Conservation (phyloP, 2,329 filamentous ascomycete species). For the Sporothrix curviconia region DNA sequence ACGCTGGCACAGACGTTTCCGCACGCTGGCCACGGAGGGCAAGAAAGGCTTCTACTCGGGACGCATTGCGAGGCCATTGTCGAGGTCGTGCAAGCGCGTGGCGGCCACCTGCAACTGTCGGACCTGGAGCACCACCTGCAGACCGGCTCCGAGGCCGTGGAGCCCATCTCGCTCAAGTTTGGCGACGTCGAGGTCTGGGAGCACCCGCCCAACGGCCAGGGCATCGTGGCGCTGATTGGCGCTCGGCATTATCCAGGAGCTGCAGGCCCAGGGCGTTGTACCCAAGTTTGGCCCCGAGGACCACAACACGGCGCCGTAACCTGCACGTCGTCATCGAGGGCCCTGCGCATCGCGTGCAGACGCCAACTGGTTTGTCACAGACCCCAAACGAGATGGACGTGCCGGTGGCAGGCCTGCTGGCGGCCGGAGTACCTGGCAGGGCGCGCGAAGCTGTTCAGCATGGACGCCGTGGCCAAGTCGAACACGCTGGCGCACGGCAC, state of each 20-base stretch:
- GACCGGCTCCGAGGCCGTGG: conserved; percentile 64
- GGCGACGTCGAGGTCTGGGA: conserved; percentile 78
- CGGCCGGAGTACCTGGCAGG: conserved; percentile 66
- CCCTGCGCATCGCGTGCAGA: conserved; percentile 84
- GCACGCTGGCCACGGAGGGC: conserved; percentile 67
- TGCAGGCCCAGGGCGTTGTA: conserved; percentile 70
- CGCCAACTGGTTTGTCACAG: conserved; percentile 81
- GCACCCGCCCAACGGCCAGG: conserved; percentile 93
- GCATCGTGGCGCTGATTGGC: conserved; percentile 93
- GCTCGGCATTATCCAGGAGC: conserved; percentile 79
- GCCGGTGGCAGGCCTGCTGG: conserved; percentile 64
- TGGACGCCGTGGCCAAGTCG: conserved; percentile 49
- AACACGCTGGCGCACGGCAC: conserved; percentile 59
- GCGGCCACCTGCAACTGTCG: conserved; percentile 70
- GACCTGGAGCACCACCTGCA: conserved; percentile 72
- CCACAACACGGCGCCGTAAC: conserved; percentile 74
- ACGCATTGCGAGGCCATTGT: conserved; percentile 71
- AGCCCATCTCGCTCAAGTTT: conserved; percentile 80
- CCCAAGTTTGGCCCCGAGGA: conserved; percentile 60
- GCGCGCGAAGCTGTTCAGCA: conserved; percentile 51
- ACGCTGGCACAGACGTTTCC: conserved; percentile 75
- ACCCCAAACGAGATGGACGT: conserved; percentile 67
- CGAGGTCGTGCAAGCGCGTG: conserved; percentile 67
- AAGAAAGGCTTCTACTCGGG: conserved; percentile 91
- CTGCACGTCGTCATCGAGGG: conserved; percentile 84